A percentile compares a stretch with the other conserved stretches of the same genome.
phyloP scores from a whole-genome alignment of 1,139 yeast genomes.

The Candida albicans region DNA sequence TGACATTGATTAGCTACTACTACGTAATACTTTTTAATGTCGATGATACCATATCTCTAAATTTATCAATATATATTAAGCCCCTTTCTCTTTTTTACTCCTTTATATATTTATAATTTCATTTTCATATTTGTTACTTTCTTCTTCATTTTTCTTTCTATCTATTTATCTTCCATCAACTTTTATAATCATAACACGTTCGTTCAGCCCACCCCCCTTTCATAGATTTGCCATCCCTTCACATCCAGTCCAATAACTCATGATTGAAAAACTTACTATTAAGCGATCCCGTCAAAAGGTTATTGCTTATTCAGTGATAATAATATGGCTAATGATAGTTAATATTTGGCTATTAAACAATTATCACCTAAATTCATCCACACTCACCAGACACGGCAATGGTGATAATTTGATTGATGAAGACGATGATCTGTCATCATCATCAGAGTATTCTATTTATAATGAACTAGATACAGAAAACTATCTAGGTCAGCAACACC shows the following conservation, averaged over 20 bases:
- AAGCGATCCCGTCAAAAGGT: slow-evolving; percentile 14
- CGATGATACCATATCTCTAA: no score
- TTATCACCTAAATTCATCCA: slow-evolving; percentile 1
- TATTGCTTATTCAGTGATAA: slow-evolving; percentile 9
- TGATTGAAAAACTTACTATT: slow-evolving; percentile 14
- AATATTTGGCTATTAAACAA: slow-evolving; percentile 12
- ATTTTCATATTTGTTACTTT: no score
- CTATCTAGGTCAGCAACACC: background rate
- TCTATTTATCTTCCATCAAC: no score
- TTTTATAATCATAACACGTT: no score
- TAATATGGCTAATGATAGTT: slow-evolving; percentile 12
- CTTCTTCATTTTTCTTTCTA: no score
- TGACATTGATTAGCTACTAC: no score
- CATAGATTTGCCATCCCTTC: no score
- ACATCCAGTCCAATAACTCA: background rate
- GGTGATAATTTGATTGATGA: background rate
- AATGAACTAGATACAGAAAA: slow-evolving; percentile 10
- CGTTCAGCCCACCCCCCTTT: no score
- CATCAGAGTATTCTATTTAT: slow-evolving; percentile 10
- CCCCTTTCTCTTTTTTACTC: no score
- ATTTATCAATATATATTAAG: no score
- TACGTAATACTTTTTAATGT: no score
- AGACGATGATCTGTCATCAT: background rate
- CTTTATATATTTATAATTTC: no score
- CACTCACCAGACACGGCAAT: background rate